Evolutionary conservation across 2,329 filamentous ascomycete genomes (phyloP).

Genomic region (Fusarium foetens): DNA sequence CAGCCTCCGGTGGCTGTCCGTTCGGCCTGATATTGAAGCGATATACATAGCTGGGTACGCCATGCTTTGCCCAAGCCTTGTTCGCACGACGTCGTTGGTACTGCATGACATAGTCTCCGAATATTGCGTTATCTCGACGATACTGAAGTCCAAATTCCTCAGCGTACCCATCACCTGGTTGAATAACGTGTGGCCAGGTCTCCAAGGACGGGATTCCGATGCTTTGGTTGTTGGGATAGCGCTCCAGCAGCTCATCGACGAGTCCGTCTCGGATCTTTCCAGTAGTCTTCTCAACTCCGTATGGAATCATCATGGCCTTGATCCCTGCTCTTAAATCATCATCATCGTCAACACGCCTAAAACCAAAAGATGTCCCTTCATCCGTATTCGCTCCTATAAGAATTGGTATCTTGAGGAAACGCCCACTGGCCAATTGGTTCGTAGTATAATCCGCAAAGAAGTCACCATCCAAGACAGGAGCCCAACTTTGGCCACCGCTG

Average conservation of each 20-base stretch:
- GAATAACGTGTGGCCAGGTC: constrained; percentile 47
- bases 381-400: constrained; percentile 51
- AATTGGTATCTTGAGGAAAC: constrained; percentile 50
- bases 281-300: constrained; percentile 16
- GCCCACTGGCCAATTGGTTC: constrained; percentile 46
- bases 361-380: constrained; percentile 44
- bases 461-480: constrained; percentile 50
- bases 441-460: constrained; percentile 48
- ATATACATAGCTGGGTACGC: constrained; percentile 46
- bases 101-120: constrained; percentile 44
- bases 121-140: constrained; percentile 45
- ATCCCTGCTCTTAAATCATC: constrained; percentile 42
- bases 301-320: constrained; percentile 3
- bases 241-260: constrained; percentile 34
- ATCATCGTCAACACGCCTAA: constrained; percentile 44
- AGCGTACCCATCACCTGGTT: constrained; percentile 41
- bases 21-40: constrained; percentile 49
- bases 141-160: constrained; percentile 44
- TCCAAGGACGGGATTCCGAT: constrained; percentile 50
- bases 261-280: constrained; percentile 41
- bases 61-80: constrained; percentile 43
- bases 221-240: constrained; percentile 49
- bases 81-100: constrained; percentile 44
- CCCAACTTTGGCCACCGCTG: constrained; percentile 16
- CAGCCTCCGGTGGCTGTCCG: constrained; percentile 29